Evolutionary conservation across 805 yeast species (phyloP), one percentile per base, ranked within the genome.

Genomic region (Teunomyces atbi): DNA sequence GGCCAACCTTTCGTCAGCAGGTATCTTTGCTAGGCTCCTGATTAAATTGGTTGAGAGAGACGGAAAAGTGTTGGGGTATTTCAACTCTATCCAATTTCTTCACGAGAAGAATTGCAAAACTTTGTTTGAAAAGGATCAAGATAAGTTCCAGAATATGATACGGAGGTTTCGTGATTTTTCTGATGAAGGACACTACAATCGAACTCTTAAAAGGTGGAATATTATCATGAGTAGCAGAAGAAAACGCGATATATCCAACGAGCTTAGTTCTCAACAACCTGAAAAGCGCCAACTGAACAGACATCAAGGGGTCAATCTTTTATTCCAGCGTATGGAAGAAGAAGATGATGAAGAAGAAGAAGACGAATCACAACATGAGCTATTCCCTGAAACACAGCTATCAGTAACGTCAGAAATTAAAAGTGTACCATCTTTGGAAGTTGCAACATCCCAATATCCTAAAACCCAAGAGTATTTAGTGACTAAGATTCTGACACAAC

Each of bases 271-370:
- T 36, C 39, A 20, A 7, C 37, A 19, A n/a, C 13, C 39, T 4
- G 39, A 36, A 36, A 21, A 21, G 7, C 39, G 27, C 4, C 21
- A n/a, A 10, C 39, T 20, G 28, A 36, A 42, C 15, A 39, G 44
- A 5, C 29, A 29, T 10, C 23, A 20, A 18, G 44, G 44, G 5
- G 29, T 29, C 3, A 33, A 35, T 42, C 44, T 42, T 16, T 13
- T 42, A 7, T 42, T 33, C 21, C 39, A 34, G 6, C 28, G 13
- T 4, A 21, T 36, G 6, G 39, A 36, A 10, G 39, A 23, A 12
- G 47, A 40, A 11, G 47, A 45, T n/a, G 47, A 45, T 8, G 39
- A 36, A 10, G 39, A 23, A 12, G 47, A 40, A 11, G 47, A 45
- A 8, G 47, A 45, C 5, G 39, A 45, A 10, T 37, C 47, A 6